Evolutionary conservation across 78 protist genomes (phyloP), one percentile per base, ranked within the genome.

Genomic region (Acrasis kona): DNA sequence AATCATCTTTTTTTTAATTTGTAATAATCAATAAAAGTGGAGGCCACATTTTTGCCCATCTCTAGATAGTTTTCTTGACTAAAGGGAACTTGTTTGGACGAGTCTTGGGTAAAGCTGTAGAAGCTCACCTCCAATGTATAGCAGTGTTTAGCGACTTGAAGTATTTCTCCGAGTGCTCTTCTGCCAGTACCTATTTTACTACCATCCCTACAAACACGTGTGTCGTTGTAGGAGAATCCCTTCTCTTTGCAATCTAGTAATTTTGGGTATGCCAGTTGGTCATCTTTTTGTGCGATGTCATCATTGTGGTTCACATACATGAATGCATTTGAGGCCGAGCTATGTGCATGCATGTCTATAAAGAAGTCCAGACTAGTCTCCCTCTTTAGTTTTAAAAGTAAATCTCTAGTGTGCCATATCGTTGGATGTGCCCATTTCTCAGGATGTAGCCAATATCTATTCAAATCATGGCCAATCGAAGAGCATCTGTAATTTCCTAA

Each of bases 401-500:
- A n/a, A n/a, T n/a, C n/a, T n/a, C n/a, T n/a, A n/a, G n/a, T n/a
- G 77, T 28, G 0, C 58, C 6, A 29, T 5, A 74, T 74, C 10
- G 78, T 12, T 8, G 78, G 42, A 39, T 74, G 78, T 6, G 66
- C 65, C 41, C 66, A 42, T 2, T 32, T 35, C 6, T 5, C 5
- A 30, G 78, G 78, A 37, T 39, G 9, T 27, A 3, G 12, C 41
- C 40, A 74, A 35, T 28, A 7, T 2, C 78, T 29, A 31, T 74
- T 74, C 39, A 74, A 69, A 5, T 74, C 40, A 69, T 28, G 5
- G 2, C 78, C 78, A 29, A 5, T 5, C 8, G 66, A 28, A 41
- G 7, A 5, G 67, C 41, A 28, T 1, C 91, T 57, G 67, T 87
- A 87, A 69, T 87, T 82, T 27, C 91, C 91, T 4, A 36, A 64